phyloP scores from a whole-genome alignment of 306 rosid species.

The Lathyrus sativus region DNA sequence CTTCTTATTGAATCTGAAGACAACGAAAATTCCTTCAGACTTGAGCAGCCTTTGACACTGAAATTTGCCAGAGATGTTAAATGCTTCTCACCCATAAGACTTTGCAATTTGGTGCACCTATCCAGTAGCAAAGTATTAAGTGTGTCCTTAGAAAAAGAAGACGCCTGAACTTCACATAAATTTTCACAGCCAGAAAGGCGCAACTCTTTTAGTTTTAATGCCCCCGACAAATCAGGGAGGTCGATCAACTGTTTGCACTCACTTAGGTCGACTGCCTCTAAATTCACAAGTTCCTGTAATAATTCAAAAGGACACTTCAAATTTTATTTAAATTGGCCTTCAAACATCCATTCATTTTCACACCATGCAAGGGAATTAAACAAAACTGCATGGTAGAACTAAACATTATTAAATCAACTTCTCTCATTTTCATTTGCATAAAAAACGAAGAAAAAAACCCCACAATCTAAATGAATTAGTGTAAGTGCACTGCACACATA shows the following conservation, averaged over 20 bases:
- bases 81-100: neutral
- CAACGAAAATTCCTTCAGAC: conserved; percentile 18
- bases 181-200: neutral
- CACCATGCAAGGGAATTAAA: neutral
- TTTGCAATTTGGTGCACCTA: neutral
- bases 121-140: neutral
- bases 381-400: too few relatives aligned
- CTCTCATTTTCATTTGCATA: too few relatives aligned
- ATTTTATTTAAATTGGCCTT: too few relatives aligned
- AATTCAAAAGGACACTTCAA: neutral
- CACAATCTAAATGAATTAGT: too few relatives aligned
- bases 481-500: neutral
- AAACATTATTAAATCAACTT: too few relatives aligned
- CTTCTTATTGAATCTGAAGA: neutral
- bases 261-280: neutral
- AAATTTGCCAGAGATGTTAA: neutral
- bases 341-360: too few relatives aligned
- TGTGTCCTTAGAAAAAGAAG: neutral
- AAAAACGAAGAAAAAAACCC: too few relatives aligned
- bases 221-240: conserved; percentile 18
- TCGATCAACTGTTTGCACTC: neutral
- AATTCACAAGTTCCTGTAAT: conserved; percentile 24
- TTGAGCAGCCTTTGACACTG: neutral
- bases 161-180: neutral
- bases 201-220: neutral